Evolutionary conservation across 352 stramenopile genomes (phyloP), one percentile per base, ranked within the genome.

Genomic region (Paralagenidium karlingii): DNA sequence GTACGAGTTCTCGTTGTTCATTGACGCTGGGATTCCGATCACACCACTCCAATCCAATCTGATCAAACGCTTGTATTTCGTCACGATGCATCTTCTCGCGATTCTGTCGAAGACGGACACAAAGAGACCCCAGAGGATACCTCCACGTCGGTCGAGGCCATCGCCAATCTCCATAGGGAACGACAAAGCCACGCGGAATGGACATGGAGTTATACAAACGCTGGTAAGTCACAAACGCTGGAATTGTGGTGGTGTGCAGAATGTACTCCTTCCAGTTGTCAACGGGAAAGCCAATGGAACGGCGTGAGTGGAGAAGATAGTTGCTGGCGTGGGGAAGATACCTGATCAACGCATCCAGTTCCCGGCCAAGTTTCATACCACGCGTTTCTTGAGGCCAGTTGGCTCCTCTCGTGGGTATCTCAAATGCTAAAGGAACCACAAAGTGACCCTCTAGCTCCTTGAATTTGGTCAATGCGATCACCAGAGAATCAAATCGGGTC

Each of bases 161-260:
- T 8, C 55, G 45, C 0, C 49, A 18, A n/a, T 70, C 66, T 28
- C 67, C 55, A 5, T 64, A 39, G 1, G 85, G 85, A 1, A 96
- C 77, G 11, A 88, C 68, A 51, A 95, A 97, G 39, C 89, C 85
- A 52, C 96, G 83, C 26, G 85, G 86, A 13, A 97, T 83, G 42
- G 93, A 80, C 16, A 96, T 51, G 47, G 94, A 63, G 15, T 80
- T 81, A 37, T 94, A 70, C 1, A 79, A 47, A 25, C 66, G 29
- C 13, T 78, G 63, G 56, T 94, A 97, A 12, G 49, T 68, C 33
- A 68, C 40, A 11, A 97, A 56, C 0, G 86, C 90, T 24, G 78
- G 67, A 6, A 85, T 32, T 38, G 69, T 52, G 4, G 82, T 68
- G n/a, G 61, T 50, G 36, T 61, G 45, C 38, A 88, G 75, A 27